Base-by-base conservation (phyloP, 1,139 yeast species). In the Nematodospora anomalae region DNA sequence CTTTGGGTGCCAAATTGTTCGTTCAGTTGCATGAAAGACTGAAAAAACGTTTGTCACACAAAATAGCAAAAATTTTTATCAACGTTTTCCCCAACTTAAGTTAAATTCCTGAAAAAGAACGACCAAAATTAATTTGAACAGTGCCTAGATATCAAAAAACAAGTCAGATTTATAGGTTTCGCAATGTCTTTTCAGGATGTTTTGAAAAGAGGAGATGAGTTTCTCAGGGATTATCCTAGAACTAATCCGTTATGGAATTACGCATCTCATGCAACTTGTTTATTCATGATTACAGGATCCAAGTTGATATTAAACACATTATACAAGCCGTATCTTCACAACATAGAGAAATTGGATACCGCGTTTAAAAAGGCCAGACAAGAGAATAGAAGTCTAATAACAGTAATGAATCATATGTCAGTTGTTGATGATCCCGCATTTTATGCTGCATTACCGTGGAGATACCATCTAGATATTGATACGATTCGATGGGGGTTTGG, bases 361-460 rank as follows among this genome's bases (percentile, higher is more conserved):
- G 95, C 94, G 0, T 57, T 84, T 33, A 67, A 68, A 15, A 73
- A 72, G 44, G 82, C 94, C 2, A 63, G 83, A 37, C 47, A 53
- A 1, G 94, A 88, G 52, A 78, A 84, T 44, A 64, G 97, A 33
- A 83, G 94, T 0, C 58, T 90, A 4, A 51, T 90, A 40, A 88
- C 97, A 0, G 78, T 90, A n/a, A 88, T 90, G 95, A 92, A 92
- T 57, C 98, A 92, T 54, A 86, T 89, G 83, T 85, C 96, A 2
- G 88, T 86, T 38, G 83, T 89, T 16, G 98, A 92, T 55, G 98
- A 92, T 53, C 98, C 98, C 0, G 73, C 87, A 21, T 67, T 88
- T 35, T 92, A 95, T 83, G 96, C 95, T 0, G 77, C 86, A 30
- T 67, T 90, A 42, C 97, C 97, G 0, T 73, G 81, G 76, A 69